phyloP scores from a whole-genome alignment of 306 rosid genomes.

The Alnus glutinosa region DNA sequence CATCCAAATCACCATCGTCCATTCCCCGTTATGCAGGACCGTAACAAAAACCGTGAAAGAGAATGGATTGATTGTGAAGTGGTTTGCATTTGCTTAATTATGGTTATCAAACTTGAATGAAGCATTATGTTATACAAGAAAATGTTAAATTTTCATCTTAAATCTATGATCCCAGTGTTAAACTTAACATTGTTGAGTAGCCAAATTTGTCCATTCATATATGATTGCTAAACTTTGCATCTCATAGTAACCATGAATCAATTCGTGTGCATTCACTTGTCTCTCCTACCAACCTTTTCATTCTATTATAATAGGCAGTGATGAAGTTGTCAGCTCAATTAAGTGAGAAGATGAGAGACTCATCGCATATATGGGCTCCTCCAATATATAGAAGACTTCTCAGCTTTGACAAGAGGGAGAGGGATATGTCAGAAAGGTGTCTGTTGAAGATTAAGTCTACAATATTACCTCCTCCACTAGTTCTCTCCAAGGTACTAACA shows the following conservation, averaged over 20 bases:
- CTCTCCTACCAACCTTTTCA: conserved; percentile 12
- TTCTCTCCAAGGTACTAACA: conserved; percentile 67
- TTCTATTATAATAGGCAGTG: conserved; percentile 54
- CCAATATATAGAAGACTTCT: conserved; percentile 79
- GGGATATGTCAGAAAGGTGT: conserved; percentile 84
- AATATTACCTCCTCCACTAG: conserved; percentile 66
- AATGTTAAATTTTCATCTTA: background rate
- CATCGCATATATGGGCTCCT: conserved; percentile 77
- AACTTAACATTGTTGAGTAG: background rate
- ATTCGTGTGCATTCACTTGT: background rate
- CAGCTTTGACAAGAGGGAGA: conserved; percentile 75
- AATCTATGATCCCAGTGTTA: background rate
- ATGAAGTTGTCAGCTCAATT: conserved; percentile 55
- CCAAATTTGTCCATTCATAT: background rate
- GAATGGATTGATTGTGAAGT: background rate
- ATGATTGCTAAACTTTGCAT: background rate
- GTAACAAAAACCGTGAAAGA: background rate
- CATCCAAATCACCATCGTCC: too few relatives aligned
- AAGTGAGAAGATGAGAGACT: conserved; percentile 61
- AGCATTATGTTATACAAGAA: background rate
- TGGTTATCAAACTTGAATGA: background rate
- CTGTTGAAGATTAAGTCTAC: conserved; percentile 59
- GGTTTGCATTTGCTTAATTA: background rate
- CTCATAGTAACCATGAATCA: background rate
- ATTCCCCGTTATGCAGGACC: too few relatives aligned